These are phyloP conservation scores for Candida qinlingensis DNA, from an alignment of 805 yeast genomes.

Conservation along the genomic window DNA sequence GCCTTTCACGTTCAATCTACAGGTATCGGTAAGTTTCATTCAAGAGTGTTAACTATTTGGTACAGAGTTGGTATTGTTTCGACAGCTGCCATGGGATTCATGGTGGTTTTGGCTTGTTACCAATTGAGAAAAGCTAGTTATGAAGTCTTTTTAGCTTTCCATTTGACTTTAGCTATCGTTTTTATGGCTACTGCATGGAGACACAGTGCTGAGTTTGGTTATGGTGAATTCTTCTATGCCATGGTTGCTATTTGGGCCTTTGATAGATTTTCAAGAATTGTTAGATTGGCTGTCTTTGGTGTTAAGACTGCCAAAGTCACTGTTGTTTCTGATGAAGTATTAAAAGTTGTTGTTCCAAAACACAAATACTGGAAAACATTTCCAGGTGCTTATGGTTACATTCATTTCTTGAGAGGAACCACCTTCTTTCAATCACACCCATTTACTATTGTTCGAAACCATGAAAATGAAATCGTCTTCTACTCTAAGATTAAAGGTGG, in stretches of 20 bases:
- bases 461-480: constrained; percentile 35
- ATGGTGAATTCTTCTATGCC: constrained; percentile 38
- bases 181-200: constrained; percentile 52
- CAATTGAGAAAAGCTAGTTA: constrained; percentile 49
- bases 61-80: constrained; percentile 21
- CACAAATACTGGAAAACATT: constrained; percentile 44
- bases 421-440: constrained; percentile 73
- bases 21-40: constrained; percentile 7
- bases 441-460: constrained; percentile 49
- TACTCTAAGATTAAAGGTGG: constrained; percentile 54
- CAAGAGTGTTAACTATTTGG: constrained; percentile 14
- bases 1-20: constrained; percentile 20
- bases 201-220: constrained; percentile 48
- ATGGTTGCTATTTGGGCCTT: constrained; percentile 40
- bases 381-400: constrained; percentile 56
- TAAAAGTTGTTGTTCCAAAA: constrained; percentile 34
- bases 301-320: constrained; percentile 20
- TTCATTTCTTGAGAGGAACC: constrained; percentile 47
- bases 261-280: constrained; percentile 44
- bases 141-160: constrained; percentile 55
- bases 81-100: constrained; percentile 4
- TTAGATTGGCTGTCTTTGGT: constrained; percentile 21
- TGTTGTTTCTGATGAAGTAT: constrained; percentile 35
- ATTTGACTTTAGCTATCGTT: constrained; percentile 47
- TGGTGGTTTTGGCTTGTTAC: constrained; percentile 24